phyloP scores from a whole-genome alignment of 352 stramenopile species.

The Phytophthora brassicae region DNA sequence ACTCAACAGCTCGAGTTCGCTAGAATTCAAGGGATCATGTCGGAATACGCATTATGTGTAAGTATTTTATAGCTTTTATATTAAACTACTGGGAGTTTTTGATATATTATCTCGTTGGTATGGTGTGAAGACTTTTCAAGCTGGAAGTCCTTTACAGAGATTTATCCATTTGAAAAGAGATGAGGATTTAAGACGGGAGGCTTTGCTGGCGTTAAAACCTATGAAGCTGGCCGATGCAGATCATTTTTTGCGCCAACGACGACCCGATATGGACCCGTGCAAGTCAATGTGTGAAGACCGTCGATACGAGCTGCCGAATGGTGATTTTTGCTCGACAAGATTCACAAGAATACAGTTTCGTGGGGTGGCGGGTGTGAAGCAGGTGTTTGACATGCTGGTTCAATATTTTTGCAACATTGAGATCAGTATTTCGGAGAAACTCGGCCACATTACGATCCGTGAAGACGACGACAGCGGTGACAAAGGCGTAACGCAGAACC shows the following conservation, averaged over 20 bases:
- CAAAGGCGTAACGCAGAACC: constrained; percentile 34
- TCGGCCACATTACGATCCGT: constrained; percentile 41
- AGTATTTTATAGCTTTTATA: constrained; percentile 3
- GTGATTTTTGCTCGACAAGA: constrained; percentile 30
- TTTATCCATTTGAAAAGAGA: constrained; percentile 30
- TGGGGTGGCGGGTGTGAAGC: constrained; percentile 25
- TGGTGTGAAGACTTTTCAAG: constrained; percentile 33
- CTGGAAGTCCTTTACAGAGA: constrained; percentile 35
- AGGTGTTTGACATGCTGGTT: constrained; percentile 41
- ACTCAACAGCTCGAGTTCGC: constrained; percentile 39
- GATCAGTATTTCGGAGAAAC: constrained; percentile 44
- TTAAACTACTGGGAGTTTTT: background rate
- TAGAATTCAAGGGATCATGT: constrained; percentile 45
- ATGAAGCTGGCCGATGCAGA: constrained; percentile 34
- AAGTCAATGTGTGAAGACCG: constrained; percentile 36
- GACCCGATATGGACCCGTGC: constrained; percentile 32
- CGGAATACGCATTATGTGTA: constrained; percentile 42
- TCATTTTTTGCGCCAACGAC: constrained; percentile 32
- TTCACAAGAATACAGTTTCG: constrained; percentile 39
- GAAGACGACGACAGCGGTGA: constrained; percentile 37
- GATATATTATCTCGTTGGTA: background rate
- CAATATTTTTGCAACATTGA: constrained; percentile 42
- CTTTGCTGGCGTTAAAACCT: constrained; percentile 23
- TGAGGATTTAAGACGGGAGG: constrained; percentile 12
- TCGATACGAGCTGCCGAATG: constrained; percentile 29